phyloP scores from a whole-genome alignment of 2,329 filamentous ascomycete species.

The Phyllosticta citribraziliensis region DNA sequence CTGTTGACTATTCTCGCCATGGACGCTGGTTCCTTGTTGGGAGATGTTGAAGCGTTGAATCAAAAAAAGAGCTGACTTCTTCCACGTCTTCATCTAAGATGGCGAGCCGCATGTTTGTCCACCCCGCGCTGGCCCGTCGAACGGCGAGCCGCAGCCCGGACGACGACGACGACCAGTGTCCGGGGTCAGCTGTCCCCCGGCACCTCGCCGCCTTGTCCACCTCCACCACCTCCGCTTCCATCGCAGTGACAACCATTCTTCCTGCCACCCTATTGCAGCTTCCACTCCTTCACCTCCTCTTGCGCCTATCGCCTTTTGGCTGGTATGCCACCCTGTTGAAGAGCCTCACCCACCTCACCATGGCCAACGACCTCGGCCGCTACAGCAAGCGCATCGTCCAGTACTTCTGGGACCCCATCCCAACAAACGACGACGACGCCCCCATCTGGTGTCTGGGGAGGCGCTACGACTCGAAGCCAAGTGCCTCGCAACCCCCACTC shows the following conservation, averaged over 20 bases:
- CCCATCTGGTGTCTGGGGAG: slow-evolving; percentile 77
- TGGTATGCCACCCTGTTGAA: slow-evolving; percentile 2
- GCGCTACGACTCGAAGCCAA: slow-evolving; percentile 40
- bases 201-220: slow-evolving; percentile 3
- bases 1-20: neutral
- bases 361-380: slow-evolving; percentile 65
- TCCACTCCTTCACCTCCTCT: neutral
- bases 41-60: neutral
- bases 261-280: neutral
- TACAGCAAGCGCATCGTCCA: slow-evolving; percentile 71
- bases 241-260: slow-evolving; percentile 4
- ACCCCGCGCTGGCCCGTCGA: neutral
- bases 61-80: neutral
- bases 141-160: neutral
- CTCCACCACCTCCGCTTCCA: slow-evolving; percentile 4
- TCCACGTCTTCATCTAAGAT: neutral
- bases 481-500: slow-evolving; percentile 12
- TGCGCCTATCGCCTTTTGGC: neutral
- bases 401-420: slow-evolving; percentile 86
- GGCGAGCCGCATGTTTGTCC: neutral
- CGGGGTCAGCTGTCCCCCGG: slow-evolving; percentile 8
- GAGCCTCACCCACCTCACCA: slow-evolving; percentile 20
- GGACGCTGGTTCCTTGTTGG: neutral
- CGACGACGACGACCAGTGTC: neutral
- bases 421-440: slow-evolving; percentile 62